phyloP scores from a whole-genome alignment of 148 eudicot species.

The Persicaria maculosa region DNA sequence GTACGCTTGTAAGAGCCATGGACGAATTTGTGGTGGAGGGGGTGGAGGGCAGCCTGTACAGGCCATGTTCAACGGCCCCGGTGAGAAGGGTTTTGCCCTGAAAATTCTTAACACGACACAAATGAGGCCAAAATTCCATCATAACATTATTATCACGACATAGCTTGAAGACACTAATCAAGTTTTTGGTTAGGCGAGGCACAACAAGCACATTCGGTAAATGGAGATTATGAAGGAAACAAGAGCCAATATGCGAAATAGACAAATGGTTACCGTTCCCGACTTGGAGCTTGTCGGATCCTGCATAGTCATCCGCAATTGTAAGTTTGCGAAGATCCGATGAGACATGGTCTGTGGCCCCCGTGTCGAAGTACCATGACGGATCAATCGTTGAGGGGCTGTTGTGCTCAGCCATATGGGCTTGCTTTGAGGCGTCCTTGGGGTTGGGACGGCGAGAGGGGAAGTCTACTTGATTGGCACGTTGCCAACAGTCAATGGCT shows the following conservation, averaged over 20 bases:
- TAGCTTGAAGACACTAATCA: no score
- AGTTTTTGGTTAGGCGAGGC: no score
- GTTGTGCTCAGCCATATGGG: not conserved
- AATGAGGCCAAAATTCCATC: no score
- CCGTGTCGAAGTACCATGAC: not conserved
- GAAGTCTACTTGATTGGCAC: not conserved
- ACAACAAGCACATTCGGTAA: not conserved
- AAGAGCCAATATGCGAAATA: not conserved
- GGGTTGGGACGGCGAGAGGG: not conserved
- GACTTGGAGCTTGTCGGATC: not conserved
- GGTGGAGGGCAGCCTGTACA: no score
- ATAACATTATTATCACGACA: no score
- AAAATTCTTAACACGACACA: no score
- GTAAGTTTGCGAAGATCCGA: not conserved
- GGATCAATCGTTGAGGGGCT: not conserved
- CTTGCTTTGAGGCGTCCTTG: not conserved
- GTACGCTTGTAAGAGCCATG: no score
- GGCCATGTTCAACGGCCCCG: no score
- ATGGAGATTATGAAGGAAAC: not conserved
- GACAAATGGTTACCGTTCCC: not conserved
- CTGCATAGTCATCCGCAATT: not conserved
- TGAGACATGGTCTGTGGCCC: not conserved
- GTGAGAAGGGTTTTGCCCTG: no score
- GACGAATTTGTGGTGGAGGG: no score
- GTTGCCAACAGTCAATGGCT: not conserved